Conservation (phyloP, 2,329 filamentous ascomycete species). For the Clathrospora elynae region DNA sequence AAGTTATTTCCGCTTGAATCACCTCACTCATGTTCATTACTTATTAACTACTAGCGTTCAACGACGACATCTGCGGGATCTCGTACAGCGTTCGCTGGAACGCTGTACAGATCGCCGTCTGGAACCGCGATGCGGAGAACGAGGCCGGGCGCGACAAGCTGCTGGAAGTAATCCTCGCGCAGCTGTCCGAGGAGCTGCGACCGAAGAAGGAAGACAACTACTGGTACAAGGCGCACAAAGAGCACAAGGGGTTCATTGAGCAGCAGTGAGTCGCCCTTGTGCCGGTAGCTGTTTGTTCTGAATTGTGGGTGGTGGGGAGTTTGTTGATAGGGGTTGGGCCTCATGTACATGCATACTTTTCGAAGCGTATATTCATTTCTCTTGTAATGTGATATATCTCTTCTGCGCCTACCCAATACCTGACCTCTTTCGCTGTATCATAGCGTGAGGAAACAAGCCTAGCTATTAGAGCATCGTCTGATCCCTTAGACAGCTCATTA, state of each 20-base stretch:
- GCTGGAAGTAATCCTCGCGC: constrained; percentile 72
- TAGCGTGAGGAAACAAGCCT: too few relatives aligned
- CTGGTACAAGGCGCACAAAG: constrained; percentile 87
- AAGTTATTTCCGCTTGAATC: constrained; percentile 35
- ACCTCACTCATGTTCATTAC: background rate
- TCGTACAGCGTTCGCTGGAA: constrained; percentile 88
- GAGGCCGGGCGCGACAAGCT: constrained; percentile 77
- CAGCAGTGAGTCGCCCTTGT: constrained; percentile 16
- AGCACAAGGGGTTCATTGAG: constrained; percentile 75
- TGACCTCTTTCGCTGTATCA: too few relatives aligned
- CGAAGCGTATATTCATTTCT: too few relatives aligned
- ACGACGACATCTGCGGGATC: constrained; percentile 85
- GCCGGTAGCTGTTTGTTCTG: constrained; percentile 1
- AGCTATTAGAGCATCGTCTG: too few relatives aligned
- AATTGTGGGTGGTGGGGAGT: background rate
- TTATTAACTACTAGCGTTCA: constrained; percentile 51
- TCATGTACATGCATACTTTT: too few relatives aligned
- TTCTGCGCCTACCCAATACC: too few relatives aligned
- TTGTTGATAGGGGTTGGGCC: background rate
- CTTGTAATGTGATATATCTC: too few relatives aligned
- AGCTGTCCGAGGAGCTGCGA: constrained; percentile 72
- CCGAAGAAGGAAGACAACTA: constrained; percentile 68
- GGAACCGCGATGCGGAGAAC: constrained; percentile 88
- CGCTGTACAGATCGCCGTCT: constrained; percentile 84
- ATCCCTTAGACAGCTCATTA: too few relatives aligned